Conservation (phyloP, 106 monocot genomes). For the Dioscorea zingiberensis region DNA sequence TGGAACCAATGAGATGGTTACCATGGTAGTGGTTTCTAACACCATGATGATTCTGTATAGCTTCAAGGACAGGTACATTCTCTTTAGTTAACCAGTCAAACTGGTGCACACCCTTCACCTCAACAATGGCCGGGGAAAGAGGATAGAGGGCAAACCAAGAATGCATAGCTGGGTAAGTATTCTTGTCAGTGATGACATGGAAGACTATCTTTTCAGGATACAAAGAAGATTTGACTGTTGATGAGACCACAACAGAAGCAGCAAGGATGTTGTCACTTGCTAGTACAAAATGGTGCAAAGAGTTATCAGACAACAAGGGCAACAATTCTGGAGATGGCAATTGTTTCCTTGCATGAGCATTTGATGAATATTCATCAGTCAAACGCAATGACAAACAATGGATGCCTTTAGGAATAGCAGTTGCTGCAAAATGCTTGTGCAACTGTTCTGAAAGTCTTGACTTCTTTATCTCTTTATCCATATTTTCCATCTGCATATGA, state of each 20-base stretch:
- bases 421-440: constrained; percentile 89
- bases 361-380: constrained; percentile 92
- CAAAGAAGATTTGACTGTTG: constrained; percentile 53
- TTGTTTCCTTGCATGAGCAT: constrained; percentile 88
- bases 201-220: constrained; percentile 74
- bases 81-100: constrained; percentile 94
- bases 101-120: constrained; percentile 88
- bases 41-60: constrained; percentile 66
- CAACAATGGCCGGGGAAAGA: constrained; percentile 54
- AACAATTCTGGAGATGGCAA: constrained; percentile 81
- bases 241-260: constrained; percentile 76
- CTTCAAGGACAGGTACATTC: constrained; percentile 86
- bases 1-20: constrained; percentile 27
- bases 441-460: constrained; percentile 80
- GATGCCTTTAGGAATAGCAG: constrained; percentile 86
- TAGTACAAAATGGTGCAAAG: constrained; percentile 68
- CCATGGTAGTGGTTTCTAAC: constrained; percentile 87
- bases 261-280: constrained; percentile 89
- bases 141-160: constrained; percentile 92
- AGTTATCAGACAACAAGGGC: constrained; percentile 62
- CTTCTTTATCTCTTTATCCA: constrained; percentile 60
- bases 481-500: constrained; percentile 61
- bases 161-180: constrained; percentile 95
- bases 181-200: constrained; percentile 98
- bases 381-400: constrained; percentile 84